Evolutionary conservation across 2,329 filamentous ascomycete genomes (phyloP), one percentile per base, ranked within the genome.

Genomic region (Aquanectria penicillioides): DNA sequence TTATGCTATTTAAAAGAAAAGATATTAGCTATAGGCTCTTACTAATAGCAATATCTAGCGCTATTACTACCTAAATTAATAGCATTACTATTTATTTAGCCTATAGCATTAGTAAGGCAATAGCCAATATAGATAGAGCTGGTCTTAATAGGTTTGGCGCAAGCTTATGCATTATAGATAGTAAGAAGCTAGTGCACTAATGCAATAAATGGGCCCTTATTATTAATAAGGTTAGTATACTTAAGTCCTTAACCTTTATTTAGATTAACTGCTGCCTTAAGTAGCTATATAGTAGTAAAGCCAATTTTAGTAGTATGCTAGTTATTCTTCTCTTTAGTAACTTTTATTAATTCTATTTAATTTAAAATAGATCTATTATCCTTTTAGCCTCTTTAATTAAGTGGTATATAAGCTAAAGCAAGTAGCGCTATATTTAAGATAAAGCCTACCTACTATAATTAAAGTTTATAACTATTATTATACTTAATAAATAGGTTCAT

Each of bases 1-100:
- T 31, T 9, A 37, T 25, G 20, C 37, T 61, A 3, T 54, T 57
- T 15, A 36, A 36, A 2, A 28, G 18, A 15, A 60, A 18, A 28
- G 12, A 13, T 2, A 44, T 53, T 7, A 46, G 22, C 6, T n/a
- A 59, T 22, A 23, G 23, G 3, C 20, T 63, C 9, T 37, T 63
- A 11, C 17, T 60, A 28, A 63, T 33, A 23, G 53, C 37, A n/a
- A 51, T 29, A 20, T 49, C 12, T 6, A 13, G 26, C 3, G 26
- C n/a, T 4, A 12, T 31, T 22, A n/a, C 17, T 4, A 10, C 22
- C 2, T 6, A n/a, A 0, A 54, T 54, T 8, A 31, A 54, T 20
- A 11, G 22, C 2, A n/a, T 54, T 13, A 54, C 26, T 10, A 37
- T 54, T 13, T n/a, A 47, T 18, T 38, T 17, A 8, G 17, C 13